Base-by-base conservation (phyloP, 2,329 filamentous ascomycete genomes). In the Ascochyta pisi region DNA sequence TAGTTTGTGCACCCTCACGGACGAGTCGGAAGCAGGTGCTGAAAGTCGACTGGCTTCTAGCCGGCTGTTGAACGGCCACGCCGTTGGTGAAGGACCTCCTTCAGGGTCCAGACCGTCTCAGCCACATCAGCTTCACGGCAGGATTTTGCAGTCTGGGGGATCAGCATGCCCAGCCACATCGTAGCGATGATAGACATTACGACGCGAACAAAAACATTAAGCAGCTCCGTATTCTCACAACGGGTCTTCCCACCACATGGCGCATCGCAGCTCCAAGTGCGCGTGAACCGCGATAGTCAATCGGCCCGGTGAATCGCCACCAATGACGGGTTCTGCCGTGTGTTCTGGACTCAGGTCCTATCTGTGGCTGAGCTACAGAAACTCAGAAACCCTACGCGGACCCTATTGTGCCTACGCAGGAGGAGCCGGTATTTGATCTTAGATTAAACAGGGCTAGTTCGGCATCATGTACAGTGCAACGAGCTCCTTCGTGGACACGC, bases 1-100 rank as follows among this genome's bases (percentile, higher is more conserved):
- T 54, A 33, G 45, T 46, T n/a, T 16, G 35, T 45, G 40, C 45
- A 27, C 26, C 22, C 5, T 52, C 7, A 33, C 34, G 34, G 46
- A 46, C 31, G 31, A 27, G 29, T 42, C 46, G 31, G 46, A 16
- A 10, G 29, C 27, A 38, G 24, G 27, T n/a, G 27, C 46, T 24
- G 15, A 38, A 19, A 3, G 9, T 16, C 31, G 24, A 31, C 43
- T 35, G 39, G 42, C 19, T 47, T 47, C 53, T 33, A 45, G 31
- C 43, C 16, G 6, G 9, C 39, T 39, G 37, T 13, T 6, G 16
- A 22, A 39, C 19, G 22, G 24, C 3, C 29, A 15, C 10, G 29
- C 10, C 12, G 29, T 13, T 31, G 5, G 10, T 31, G 12, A 31
- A 15, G 29, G 10, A 39, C 19, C 37, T 24, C 19, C 37, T 23